phyloP scores from a whole-genome alignment of 176 grass and related monocot genomes.

The Ampelocalamus luodianensis region DNA sequence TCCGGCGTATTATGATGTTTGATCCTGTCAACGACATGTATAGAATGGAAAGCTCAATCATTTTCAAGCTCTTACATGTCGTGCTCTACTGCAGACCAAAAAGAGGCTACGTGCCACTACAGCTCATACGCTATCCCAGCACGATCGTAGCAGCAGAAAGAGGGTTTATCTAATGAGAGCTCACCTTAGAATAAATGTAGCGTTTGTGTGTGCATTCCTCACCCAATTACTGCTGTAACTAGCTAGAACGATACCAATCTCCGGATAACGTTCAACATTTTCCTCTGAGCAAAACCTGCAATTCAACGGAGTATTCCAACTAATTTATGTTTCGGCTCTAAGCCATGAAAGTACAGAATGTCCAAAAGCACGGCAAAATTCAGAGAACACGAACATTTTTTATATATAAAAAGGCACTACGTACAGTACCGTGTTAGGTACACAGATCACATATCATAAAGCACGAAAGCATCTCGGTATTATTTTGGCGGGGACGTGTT shows the following conservation, averaged over 20 bases:
- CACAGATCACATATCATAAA: not conserved
- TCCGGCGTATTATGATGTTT: not conserved
- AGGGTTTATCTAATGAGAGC: not conserved
- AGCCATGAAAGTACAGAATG: not conserved
- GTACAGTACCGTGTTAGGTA: slow-evolving; percentile 8
- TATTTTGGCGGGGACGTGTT: slow-evolving; percentile 10
- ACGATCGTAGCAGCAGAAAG: not conserved
- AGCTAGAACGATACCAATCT: not conserved
- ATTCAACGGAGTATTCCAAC: not conserved
- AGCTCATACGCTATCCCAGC: not conserved
- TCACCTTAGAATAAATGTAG: not conserved
- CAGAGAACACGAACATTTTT: slow-evolving; percentile 1
- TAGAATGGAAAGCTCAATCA: not conserved
- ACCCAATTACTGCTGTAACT: not conserved
- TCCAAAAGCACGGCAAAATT: slow-evolving; percentile 18
- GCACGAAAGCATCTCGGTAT: not conserved
- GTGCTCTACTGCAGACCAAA: not conserved
- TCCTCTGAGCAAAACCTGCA: not conserved
- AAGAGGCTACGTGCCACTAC: not conserved
- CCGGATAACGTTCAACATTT: not conserved
- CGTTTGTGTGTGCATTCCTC: not conserved
- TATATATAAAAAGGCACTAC: not conserved
- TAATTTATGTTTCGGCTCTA: not conserved
- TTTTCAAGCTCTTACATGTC: not conserved
- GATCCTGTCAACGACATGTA: not conserved